Percentiles rank a stretch among this genome's conserved stretches.
Evolutionary conservation across 805 yeast species (phyloP).

Genomic region (Ogataea henricii): DNA sequence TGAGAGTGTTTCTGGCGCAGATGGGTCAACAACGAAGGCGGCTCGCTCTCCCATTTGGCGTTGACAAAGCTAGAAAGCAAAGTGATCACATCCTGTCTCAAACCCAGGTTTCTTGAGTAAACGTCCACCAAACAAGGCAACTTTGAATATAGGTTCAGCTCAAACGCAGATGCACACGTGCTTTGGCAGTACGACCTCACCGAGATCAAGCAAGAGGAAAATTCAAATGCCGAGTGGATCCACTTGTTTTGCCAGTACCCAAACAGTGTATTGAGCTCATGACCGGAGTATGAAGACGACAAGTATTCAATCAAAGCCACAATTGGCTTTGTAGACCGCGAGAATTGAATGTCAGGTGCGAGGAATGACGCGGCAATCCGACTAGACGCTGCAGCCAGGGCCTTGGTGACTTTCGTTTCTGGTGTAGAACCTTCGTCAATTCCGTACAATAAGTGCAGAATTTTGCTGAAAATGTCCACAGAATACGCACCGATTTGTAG

Average conservation of each 20-base stretch:
- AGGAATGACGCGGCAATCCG: conserved; percentile 59
- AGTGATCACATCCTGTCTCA: conserved; percentile 54
- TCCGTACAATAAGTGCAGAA: conserved; percentile 57
- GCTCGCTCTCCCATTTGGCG: conserved; percentile 55
- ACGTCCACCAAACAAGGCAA: conserved; percentile 59
- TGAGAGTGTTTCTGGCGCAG: conserved; percentile 67
- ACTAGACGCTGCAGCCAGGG: conserved; percentile 52
- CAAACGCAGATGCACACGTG: conserved; percentile 63
- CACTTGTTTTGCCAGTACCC: conserved; percentile 53
- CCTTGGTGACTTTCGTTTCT: conserved; percentile 45
- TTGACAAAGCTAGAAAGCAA: conserved; percentile 59
- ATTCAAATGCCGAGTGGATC: conserved; percentile 52
- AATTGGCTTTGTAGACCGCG: conserved; percentile 58
- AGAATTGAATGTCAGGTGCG: conserved; percentile 48
- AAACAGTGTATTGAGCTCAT: conserved; percentile 36
- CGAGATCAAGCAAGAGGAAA: conserved; percentile 56
- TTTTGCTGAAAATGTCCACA: conserved; percentile 54
- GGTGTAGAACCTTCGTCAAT: conserved; percentile 43
- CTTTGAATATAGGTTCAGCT: conserved; percentile 54
- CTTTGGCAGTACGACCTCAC: conserved; percentile 52
- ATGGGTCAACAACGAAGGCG: conserved; percentile 82
- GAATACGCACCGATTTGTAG: conserved; percentile 59
- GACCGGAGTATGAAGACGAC: conserved; percentile 27
- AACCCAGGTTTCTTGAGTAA: conserved; percentile 49
- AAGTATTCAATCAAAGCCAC: conserved; percentile 50